A percentile compares a stretch with the other conserved stretches of the same genome.
Conservation (phyloP, 2,329 filamentous ascomycete genomes). For the Fusarium humuli region DNA sequence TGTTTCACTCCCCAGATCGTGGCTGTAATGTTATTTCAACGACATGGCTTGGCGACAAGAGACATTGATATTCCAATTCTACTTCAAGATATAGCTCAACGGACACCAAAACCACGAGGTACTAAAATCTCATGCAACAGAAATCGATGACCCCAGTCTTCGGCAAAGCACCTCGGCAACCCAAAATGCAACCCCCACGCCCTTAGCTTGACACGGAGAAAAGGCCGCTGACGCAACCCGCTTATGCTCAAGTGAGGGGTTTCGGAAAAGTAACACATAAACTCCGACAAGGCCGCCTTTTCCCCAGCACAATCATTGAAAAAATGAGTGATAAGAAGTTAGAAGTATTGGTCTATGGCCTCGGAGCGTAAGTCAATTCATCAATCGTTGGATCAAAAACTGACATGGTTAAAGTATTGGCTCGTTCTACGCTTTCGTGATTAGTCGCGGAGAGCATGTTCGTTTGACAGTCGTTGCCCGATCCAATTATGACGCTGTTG, state of each 20-base stretch:
- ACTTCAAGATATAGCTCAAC: no score
- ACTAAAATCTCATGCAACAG: no score
- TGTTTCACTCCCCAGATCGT: background rate
- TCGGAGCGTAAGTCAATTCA: constrained; percentile 60
- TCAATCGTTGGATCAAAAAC: accelerated
- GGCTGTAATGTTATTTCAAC: background rate
- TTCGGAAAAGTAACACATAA: background rate
- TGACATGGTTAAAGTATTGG: constrained; percentile 58
- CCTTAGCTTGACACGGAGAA: background rate
- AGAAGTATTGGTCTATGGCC: constrained; percentile 62
- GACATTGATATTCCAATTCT: no score
- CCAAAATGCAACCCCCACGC: background rate
- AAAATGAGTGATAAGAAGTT: constrained; percentile 33
- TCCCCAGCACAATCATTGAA: no score
- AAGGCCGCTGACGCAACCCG: background rate
- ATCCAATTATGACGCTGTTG: constrained; percentile 69
- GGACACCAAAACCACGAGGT: no score
- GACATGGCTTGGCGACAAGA: background rate
- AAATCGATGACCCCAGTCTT: no score
- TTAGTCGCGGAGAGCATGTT: constrained; percentile 57
- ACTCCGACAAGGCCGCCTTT: background rate
- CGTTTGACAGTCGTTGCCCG: constrained; percentile 70
- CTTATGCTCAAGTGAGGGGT: constrained; percentile 6
- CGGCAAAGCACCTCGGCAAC: background rate
- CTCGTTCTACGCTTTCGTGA: constrained; percentile 68